A percentile compares a stretch with the other conserved stretches of the same genome.
Conservation (phyloP, 2,329 filamentous ascomycete species). For the Talaromyces sp. region DNA sequence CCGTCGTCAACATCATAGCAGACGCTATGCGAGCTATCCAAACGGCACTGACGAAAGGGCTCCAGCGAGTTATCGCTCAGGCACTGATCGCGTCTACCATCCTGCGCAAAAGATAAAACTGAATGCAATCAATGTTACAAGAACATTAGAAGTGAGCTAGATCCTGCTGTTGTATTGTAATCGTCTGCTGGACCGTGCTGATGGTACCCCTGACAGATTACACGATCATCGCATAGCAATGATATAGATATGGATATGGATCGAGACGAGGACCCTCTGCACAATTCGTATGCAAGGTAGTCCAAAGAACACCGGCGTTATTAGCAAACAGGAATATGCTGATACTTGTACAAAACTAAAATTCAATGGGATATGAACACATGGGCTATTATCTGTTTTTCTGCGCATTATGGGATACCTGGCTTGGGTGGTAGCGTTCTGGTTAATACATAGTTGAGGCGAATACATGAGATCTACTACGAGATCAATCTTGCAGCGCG, state of each 20-base stretch:
- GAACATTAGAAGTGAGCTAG: slow-evolving; percentile 13
- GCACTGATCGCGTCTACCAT: background rate
- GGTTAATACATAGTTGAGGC: background rate
- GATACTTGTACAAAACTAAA: background rate
- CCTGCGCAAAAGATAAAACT: background rate
- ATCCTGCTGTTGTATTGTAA: background rate
- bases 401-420: background rate
- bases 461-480: background rate
- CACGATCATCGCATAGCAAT: slow-evolving; percentile 9
- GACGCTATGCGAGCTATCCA: slow-evolving; percentile 25
- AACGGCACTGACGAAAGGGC: background rate
- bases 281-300: slow-evolving; percentile 6
- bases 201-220: background rate
- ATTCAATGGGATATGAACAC: background rate
- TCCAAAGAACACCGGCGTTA: background rate
- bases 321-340: background rate
- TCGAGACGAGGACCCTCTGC: slow-evolving; percentile 11
- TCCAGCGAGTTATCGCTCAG: slow-evolving; percentile 5
- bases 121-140: slow-evolving; percentile 12
- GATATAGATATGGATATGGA: slow-evolving; percentile 11
- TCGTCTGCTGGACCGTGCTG: background rate
- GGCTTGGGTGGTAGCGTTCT: slow-evolving; percentile 4
- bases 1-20: slow-evolving; percentile 4
- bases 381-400: background rate
- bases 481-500: background rate